phyloP scores from a whole-genome alignment of 306 rosid genomes.

The Glycine soja region DNA sequence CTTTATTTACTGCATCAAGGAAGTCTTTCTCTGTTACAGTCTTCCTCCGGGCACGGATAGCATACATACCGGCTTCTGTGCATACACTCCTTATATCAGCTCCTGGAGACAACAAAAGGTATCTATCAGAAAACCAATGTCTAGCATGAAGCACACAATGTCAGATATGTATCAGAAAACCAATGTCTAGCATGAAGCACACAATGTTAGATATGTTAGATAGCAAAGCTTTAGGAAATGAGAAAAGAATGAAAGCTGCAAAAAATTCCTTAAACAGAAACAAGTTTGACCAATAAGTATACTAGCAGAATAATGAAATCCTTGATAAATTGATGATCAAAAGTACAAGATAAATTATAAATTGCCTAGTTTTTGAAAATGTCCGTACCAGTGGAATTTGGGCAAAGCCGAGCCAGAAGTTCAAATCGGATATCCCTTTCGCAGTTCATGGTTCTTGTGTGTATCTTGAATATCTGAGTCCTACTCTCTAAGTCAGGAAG shows the following conservation, averaged over 20 bases:
- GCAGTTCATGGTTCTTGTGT: constrained; percentile 97
- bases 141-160: constrained; percentile 14
- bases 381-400: constrained; percentile 88
- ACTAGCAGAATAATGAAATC: constrained; percentile 1
- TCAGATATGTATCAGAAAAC: no score
- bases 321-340: constrained; percentile 8
- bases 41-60: constrained; percentile 98
- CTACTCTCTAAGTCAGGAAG: constrained; percentile 99
- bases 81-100: constrained; percentile 98
- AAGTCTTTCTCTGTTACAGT: constrained; percentile 97
- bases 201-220: no score
- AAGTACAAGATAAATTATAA: constrained; percentile 14
- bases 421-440: constrained; percentile 95
- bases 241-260: constrained; percentile 19
- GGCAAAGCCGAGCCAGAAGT: constrained; percentile 96
- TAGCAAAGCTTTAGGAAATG: background rate
- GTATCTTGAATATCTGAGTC: constrained; percentile 96
- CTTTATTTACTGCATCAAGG: constrained; percentile 98
- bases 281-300: background rate
- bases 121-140: constrained; percentile 42
- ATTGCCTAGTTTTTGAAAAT: constrained; percentile 1
- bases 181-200: constrained; percentile 4
- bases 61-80: constrained; percentile 99
- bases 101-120: constrained; percentile 57
- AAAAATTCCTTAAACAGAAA: background rate